Conservation (phyloP, 768 basidiomycete genomes). For the Lactarius vividus region DNA sequence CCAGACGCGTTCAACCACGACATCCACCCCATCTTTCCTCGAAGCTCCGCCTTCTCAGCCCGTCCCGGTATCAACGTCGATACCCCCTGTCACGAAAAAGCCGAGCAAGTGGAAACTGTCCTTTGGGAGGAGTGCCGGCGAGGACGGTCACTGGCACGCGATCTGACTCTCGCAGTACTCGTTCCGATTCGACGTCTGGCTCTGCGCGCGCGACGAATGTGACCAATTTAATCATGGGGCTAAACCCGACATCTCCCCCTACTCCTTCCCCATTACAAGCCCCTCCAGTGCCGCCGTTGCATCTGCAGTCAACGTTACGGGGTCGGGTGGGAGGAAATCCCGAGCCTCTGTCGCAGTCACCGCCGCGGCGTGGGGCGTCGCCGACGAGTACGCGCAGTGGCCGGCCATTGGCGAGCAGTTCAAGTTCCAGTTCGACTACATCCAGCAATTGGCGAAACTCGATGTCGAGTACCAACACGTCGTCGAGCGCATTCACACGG, state of each 20-base stretch:
- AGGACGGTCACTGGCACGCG: slow-evolving; percentile 6
- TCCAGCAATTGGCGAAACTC: slow-evolving; percentile 81
- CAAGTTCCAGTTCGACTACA: slow-evolving; percentile 59
- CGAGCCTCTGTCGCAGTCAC: slow-evolving; percentile 1
- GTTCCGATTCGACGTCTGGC: slow-evolving; percentile 17
- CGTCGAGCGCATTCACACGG: slow-evolving; percentile 70
- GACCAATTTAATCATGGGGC: slow-evolving; percentile 68
- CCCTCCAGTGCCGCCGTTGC: neutral
- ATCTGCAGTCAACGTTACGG: neutral
- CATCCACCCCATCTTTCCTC: slow-evolving; percentile 26
- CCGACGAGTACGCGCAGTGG: slow-evolving; percentile 60
- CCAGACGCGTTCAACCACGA: slow-evolving; percentile 36
- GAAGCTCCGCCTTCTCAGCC: slow-evolving; percentile 38
- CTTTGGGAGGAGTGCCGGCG: slow-evolving; percentile 56
- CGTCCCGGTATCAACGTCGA: slow-evolving; percentile 35
- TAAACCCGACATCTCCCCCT: slow-evolving; percentile 45
- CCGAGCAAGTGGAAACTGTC: slow-evolving; percentile 83
- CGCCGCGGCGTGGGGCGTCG: slow-evolving; percentile 35
- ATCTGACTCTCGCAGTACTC: slow-evolving; percentile 17
- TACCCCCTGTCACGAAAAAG: slow-evolving; percentile 54
- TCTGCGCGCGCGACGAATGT: slow-evolving; percentile 77
- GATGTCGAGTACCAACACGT: slow-evolving; percentile 66
- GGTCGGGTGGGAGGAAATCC: neutral
- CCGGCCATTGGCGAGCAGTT: slow-evolving; percentile 52
- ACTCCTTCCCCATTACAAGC: slow-evolving; percentile 7